phyloP scores from a whole-genome alignment of 805 yeast genomes.

The Sungouiozyma intestinalis region DNA sequence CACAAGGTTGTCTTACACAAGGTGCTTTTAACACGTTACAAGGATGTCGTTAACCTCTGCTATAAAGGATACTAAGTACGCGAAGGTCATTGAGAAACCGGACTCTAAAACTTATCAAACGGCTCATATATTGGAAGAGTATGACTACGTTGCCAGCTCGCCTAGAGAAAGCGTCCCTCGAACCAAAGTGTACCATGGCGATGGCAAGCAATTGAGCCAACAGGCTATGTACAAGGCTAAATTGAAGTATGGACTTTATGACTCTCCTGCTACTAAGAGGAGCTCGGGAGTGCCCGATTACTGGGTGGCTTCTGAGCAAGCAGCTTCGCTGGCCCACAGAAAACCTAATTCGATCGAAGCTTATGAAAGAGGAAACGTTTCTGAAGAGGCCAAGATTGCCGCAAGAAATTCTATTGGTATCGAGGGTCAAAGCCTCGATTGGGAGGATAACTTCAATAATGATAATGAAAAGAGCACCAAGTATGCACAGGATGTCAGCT shows the following conservation, averaged over 20 bases:
- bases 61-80: background rate
- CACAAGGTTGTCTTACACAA: too few species aligned
- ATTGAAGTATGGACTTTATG: constrained; percentile 54
- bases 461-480: background rate
- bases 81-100: background rate
- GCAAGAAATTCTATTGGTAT: constrained; percentile 23
- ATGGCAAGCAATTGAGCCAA: constrained; percentile 47
- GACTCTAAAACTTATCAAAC: background rate
- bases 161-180: background rate
- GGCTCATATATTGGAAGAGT: background rate
- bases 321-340: constrained; percentile 57
- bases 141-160: background rate
- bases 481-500: background rate
- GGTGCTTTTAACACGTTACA: too few species aligned
- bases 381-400: constrained; percentile 33
- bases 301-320: constrained; percentile 52
- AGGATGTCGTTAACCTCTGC: background rate
- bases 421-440: background rate
- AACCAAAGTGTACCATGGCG: constrained; percentile 1
- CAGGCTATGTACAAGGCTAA: constrained; percentile 70
- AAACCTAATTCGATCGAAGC: constrained; percentile 2
- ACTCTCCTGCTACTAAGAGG: constrained; percentile 35
- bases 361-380: constrained; percentile 20
- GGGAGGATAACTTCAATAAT: background rate
- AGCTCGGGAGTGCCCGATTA: constrained; percentile 54